Evolutionary conservation across 2,329 filamentous ascomycete species (phyloP).

Genomic region (Phoma sp.): DNA sequence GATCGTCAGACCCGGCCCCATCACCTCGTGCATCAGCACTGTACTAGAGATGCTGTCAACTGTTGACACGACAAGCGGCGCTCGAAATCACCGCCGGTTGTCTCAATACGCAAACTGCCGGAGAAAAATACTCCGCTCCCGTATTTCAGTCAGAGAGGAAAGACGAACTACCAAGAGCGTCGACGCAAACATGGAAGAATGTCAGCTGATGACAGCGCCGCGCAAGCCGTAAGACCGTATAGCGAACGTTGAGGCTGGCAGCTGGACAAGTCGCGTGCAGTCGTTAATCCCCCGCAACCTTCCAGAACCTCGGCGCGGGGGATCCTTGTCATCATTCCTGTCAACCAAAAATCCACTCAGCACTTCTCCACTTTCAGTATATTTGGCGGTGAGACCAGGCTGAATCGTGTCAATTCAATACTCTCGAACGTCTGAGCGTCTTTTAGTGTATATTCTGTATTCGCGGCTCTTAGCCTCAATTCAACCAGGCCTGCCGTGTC

Average conservation of each 20-base stretch:
- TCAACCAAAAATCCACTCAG: background rate
- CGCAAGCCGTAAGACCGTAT: background rate
- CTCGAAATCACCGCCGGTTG: background rate
- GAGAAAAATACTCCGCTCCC: background rate
- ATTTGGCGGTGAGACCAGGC: constrained; percentile 6
- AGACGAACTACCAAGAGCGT: background rate
- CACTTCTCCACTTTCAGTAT: constrained; percentile 1
- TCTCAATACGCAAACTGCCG: background rate
- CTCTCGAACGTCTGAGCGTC: background rate
- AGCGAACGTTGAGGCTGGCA: background rate
- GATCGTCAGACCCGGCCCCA: background rate
- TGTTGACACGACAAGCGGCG: background rate
- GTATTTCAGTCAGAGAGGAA: background rate
- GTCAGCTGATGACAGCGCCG: background rate
- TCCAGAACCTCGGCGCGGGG: constrained; percentile 10
- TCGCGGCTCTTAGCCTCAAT: background rate
- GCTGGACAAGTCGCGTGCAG: background rate
- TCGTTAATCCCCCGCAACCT: constrained; percentile 8
- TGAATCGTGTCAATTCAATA: constrained; percentile 5
- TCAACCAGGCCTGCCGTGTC: background rate
- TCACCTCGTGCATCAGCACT: background rate
- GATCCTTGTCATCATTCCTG: constrained; percentile 9
- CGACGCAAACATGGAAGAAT: too few relatives aligned
- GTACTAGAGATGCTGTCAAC: background rate
- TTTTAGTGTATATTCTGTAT: background rate